Evolutionary conservation across 2,329 filamentous ascomycete species (phyloP).

Genomic region (Verticillium albo-atrum): DNA sequence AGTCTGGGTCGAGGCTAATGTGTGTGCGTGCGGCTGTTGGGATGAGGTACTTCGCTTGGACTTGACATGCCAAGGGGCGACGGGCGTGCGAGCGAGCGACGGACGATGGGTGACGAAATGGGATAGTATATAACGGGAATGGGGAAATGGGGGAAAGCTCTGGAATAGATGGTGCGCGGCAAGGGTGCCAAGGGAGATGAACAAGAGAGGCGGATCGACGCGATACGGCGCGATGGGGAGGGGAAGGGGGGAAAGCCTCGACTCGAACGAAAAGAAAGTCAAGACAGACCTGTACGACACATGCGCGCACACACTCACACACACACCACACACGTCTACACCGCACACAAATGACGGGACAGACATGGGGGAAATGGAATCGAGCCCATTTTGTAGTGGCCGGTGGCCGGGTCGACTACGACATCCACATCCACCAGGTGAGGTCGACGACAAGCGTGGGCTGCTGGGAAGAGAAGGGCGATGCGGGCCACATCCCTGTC

Average conservation of each 20-base stretch:
- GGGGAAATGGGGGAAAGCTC: background rate
- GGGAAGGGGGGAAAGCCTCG: background rate
- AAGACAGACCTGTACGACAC: background rate
- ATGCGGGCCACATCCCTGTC: conserved; percentile 3
- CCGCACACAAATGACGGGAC: background rate
- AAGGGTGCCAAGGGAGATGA: background rate
- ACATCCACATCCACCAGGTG: background rate
- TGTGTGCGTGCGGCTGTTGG: too few species aligned
- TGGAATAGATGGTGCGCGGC: background rate
- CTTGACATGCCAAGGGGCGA: background rate
- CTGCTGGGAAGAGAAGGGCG: background rate
- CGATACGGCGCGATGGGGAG: background rate
- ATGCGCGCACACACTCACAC: conserved; percentile 1
- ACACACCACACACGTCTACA: background rate
- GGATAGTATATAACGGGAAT: background rate
- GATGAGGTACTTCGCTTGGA: background rate
- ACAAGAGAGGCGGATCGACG: background rate
- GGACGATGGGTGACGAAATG: background rate
- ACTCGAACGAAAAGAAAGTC: conserved; percentile 1
- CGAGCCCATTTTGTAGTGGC: background rate
- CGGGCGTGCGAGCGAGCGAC: background rate
- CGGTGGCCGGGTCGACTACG: background rate
- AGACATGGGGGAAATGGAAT: background rate
- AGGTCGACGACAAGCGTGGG: background rate
- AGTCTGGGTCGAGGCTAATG: background rate